phyloP scores from a whole-genome alignment of 2,329 filamentous ascomycete species.

The Arthrinium puccinioides region DNA sequence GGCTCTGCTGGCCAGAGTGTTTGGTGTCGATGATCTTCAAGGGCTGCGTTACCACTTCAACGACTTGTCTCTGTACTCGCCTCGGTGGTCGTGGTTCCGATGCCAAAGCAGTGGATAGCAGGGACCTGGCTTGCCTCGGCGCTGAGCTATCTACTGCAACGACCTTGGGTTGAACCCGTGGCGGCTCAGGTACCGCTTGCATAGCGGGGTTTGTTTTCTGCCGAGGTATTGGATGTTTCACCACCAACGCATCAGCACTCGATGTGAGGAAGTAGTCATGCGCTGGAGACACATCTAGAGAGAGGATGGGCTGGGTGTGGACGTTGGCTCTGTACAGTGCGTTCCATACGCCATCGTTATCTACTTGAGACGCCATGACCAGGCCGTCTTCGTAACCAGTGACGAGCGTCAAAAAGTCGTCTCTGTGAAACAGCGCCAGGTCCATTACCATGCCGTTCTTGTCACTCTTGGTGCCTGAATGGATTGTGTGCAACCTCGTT shows the following conservation, averaged over 20 bases:
- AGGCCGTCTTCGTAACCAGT: slow-evolving; percentile 84
- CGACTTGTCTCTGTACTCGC: slow-evolving; percentile 5
- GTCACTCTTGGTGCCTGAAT: slow-evolving; percentile 28
- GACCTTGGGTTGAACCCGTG: too few species aligned
- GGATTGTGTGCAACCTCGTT: slow-evolving; percentile 53
- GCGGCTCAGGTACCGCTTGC: too few species aligned
- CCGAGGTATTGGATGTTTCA: slow-evolving; percentile 61
- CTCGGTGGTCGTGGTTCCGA: slow-evolving; percentile 10
- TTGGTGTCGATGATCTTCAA: slow-evolving; percentile 66
- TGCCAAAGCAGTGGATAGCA: slow-evolving; percentile 21
- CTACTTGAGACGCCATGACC: slow-evolving; percentile 56
- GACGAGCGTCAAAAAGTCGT: slow-evolving; percentile 51
- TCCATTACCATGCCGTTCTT: slow-evolving; percentile 86
- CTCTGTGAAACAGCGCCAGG: slow-evolving; percentile 49
- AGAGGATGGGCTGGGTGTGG: slow-evolving; percentile 77
- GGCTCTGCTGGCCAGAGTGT: slow-evolving; percentile 81
- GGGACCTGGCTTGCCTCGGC: slow-evolving; percentile 14
- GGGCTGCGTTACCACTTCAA: slow-evolving; percentile 32
- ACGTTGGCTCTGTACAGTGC: slow-evolving; percentile 56
- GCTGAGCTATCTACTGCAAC: too few species aligned
- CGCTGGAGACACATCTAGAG: slow-evolving; percentile 49
- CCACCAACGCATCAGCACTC: slow-evolving; percentile 71
- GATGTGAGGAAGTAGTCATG: slow-evolving; percentile 66
- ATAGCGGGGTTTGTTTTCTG: too few species aligned
- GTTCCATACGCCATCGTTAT: slow-evolving; percentile 32